These are phyloP conservation scores for Geotrichum bryndzae DNA, from an alignment of 1,139 yeast genomes.

Conservation along the genomic window DNA sequence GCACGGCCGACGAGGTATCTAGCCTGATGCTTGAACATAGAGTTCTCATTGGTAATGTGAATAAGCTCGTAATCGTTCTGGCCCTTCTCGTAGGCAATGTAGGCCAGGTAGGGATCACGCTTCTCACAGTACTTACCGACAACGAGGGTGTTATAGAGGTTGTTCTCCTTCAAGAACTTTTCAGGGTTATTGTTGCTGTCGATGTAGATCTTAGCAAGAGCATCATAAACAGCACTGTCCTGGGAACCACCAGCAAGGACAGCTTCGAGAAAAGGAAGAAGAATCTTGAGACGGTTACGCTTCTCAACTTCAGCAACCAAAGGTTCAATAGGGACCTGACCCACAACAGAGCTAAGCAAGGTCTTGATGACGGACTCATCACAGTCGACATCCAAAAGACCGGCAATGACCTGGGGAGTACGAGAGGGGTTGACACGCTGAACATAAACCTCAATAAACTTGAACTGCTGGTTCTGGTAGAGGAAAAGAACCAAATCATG, in stretches of 20 bases:
- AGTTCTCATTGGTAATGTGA: slow-evolving; percentile 88
- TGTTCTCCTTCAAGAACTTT: slow-evolving; percentile 87
- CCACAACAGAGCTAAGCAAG: slow-evolving; percentile 77
- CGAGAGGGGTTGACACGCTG: slow-evolving; percentile 94
- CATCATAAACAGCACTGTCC: slow-evolving; percentile 88
- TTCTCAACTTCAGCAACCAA: slow-evolving; percentile 92
- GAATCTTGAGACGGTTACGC: slow-evolving; percentile 85
- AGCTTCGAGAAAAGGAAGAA: slow-evolving; percentile 89
- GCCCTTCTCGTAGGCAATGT: slow-evolving; percentile 95
- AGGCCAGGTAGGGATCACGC: slow-evolving; percentile 97
- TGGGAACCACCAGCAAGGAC: slow-evolving; percentile 81
- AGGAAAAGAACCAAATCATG: slow-evolving; percentile 90
- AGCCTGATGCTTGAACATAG: slow-evolving; percentile 98
- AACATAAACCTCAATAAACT: slow-evolving; percentile 94
- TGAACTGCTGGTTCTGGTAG: slow-evolving; percentile 91
- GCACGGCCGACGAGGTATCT: slow-evolving; percentile 85
- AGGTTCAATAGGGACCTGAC: slow-evolving; percentile 88
- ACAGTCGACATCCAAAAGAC: slow-evolving; percentile 92
- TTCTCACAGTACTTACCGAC: slow-evolving; percentile 98
- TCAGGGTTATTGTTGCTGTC: slow-evolving; percentile 97
- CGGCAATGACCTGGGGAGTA: slow-evolving; percentile 96
- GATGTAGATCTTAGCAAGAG: slow-evolving; percentile 94
- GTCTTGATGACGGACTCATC: slow-evolving; percentile 84
- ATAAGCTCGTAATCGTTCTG: slow-evolving; percentile 83
- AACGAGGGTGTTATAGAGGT: slow-evolving; percentile 79